Evolutionary conservation across 2,329 filamentous ascomycete genomes (phyloP).

Genomic region (Didymella segeticola): DNA sequence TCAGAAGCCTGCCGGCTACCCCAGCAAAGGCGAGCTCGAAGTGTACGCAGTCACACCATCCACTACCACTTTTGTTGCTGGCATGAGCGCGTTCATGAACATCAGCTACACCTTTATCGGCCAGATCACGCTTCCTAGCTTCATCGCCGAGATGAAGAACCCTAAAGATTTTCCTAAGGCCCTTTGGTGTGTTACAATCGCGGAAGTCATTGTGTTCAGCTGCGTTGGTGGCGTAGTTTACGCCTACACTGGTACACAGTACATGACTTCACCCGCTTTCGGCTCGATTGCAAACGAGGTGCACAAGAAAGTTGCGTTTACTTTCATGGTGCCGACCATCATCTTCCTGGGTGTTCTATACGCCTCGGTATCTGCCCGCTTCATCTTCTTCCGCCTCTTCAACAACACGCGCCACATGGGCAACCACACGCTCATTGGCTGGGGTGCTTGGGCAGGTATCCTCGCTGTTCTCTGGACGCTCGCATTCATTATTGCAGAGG

Average conservation of each 20-base stretch:
- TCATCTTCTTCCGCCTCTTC: constrained; percentile 91
- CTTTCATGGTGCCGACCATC: constrained; percentile 93
- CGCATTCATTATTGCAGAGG: constrained; percentile 91
- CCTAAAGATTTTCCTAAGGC: constrained; percentile 89
- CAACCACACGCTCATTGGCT: constrained; percentile 81
- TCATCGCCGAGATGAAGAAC: constrained; percentile 91
- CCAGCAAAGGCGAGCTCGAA: constrained; percentile 64
- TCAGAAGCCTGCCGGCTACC: constrained; percentile 72
- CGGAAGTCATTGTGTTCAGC: constrained; percentile 85
- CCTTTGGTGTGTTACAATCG: constrained; percentile 87
- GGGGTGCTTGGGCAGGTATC: constrained; percentile 79
- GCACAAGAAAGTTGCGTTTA: constrained; percentile 88
- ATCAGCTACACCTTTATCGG: constrained; percentile 97
- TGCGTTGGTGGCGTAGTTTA: constrained; percentile 83
- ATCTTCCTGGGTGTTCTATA: constrained; percentile 93
- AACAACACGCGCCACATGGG: constrained; percentile 79
- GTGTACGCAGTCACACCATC: constrained; percentile 72
- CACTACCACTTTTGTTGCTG: constrained; percentile 80
- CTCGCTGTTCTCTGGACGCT: constrained; percentile 78
- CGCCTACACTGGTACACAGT: constrained; percentile 86
- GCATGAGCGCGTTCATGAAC: constrained; percentile 89
- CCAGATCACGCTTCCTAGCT: constrained; percentile 90
- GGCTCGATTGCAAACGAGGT: constrained; percentile 75
- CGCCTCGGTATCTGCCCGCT: constrained; percentile 86
- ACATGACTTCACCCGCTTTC: constrained; percentile 87